phyloP scores from a whole-genome alignment of 2,329 filamentous ascomycete species.

The Penicillium sp. region DNA sequence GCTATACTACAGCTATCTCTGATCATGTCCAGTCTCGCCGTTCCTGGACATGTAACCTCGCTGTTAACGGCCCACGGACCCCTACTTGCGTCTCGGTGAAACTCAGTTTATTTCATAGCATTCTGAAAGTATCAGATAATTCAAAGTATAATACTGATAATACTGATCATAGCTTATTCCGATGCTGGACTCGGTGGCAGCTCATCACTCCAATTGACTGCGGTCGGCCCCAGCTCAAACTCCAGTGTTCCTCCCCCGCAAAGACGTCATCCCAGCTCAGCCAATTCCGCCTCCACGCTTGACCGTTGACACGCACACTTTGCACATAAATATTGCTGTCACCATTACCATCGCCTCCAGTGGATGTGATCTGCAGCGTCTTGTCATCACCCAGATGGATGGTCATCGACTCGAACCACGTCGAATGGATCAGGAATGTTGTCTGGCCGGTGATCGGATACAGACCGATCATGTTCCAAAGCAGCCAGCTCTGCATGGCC shows the following conservation, averaged over 20 bases:
- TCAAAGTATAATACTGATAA: neutral
- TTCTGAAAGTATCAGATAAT: neutral
- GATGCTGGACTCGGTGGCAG: conserved; percentile 57
- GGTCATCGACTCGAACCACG: conserved; percentile 57
- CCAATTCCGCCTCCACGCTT: conserved; percentile 60
- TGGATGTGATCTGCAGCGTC: conserved; percentile 51
- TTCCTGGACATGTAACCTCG: conserved; percentile 3
- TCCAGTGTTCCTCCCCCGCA: conserved; percentile 57
- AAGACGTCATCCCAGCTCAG: conserved; percentile 63
- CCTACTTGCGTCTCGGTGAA: neutral
- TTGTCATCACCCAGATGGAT: conserved; percentile 55
- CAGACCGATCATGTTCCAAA: conserved; percentile 65
- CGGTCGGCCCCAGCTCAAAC: conserved; percentile 55
- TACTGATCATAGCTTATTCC: neutral
- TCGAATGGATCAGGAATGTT: conserved; percentile 60
- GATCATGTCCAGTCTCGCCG: too few relatives aligned
- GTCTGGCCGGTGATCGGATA: conserved; percentile 65
- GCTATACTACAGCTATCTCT: too few relatives aligned
- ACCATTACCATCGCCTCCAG: conserved; percentile 44
- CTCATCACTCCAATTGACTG: conserved; percentile 55
- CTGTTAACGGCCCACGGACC: neutral
- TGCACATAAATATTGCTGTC: conserved; percentile 57
- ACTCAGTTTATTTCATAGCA: neutral
- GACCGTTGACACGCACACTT: conserved; percentile 60
- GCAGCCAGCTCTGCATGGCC: conserved; percentile 65